Percentiles rank a stretch among this genome's conserved stretches.
Conservation (phyloP, 2,329 filamentous ascomycete genomes). For the Diplodia sapinea region DNA sequence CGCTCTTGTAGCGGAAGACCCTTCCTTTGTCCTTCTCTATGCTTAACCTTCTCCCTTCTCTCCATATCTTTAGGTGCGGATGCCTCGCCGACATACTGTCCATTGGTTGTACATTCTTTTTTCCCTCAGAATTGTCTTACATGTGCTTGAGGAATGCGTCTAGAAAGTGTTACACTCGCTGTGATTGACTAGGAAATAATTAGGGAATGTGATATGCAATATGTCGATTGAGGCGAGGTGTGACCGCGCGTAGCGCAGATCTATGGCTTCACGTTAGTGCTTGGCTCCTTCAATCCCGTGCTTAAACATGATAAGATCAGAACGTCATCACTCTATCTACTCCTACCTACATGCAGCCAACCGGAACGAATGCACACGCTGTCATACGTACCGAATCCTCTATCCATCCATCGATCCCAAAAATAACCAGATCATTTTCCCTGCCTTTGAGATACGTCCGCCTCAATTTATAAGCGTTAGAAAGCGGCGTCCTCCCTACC, state of each 20-base stretch:
- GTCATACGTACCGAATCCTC: constrained; percentile 1
- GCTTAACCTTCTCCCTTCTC: not conserved
- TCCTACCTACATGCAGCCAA: not conserved
- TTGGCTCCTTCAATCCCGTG: not conserved
- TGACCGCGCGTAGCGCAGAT: not conserved
- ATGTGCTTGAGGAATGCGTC: not conserved
- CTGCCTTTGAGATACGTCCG: not conserved
- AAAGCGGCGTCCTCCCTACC: not conserved
- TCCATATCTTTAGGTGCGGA: not conserved
- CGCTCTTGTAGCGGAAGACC: not conserved
- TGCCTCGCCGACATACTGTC: not conserved
- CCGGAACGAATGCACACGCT: not conserved
- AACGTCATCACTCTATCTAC: not conserved
- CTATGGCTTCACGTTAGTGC: not conserved
- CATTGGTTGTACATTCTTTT: not conserved
- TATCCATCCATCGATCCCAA: not conserved
- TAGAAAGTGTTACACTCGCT: not conserved
- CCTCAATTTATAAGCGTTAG: not conserved
- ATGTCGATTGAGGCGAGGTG: not conserved
- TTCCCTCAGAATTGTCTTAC: not conserved
- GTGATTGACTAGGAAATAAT: not conserved
- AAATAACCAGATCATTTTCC: not conserved
- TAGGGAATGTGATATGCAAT: not conserved
- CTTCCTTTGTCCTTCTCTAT: no score
- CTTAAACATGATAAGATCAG: not conserved